Evolutionary conservation across 208 protist species (phyloP), one percentile per base, ranked within the genome.

Genomic region (Hexamita inflata): DNA sequence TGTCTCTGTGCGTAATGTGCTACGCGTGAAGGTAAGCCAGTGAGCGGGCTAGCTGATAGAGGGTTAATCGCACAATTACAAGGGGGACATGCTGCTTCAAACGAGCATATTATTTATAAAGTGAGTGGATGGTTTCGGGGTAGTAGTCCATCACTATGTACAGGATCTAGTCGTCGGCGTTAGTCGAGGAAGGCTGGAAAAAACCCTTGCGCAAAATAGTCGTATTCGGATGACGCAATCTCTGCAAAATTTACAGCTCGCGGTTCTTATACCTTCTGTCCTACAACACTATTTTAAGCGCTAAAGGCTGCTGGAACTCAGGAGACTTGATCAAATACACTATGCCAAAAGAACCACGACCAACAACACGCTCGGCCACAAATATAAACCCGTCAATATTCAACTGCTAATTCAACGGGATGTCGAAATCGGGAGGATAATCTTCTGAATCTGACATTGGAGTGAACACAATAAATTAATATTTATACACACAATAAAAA

Each of bases 111-210:
- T 90, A 82, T 53, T 87, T 80, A n/a, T 88, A 84, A 28, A 96
- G 76, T n/a, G 85, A 81, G 74, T 91, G 89, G 1, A 98, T 81
- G 67, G 96, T 97, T 42, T 94, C 85, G 0, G 95, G 95, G 0
- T 98, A 81, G 84, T 94, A 99, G 73, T 96, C 92, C 83, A 98
- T 89, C 15, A 99, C 94, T 28, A 99, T 83, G 84, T 98, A 94
- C 2, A 99, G 84, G 78, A 96, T 98, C 24, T 94, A 74, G 70
- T 95, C 92, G 34, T 94, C 88, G 30, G 83, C 81, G 2, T 7
- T 45, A 15, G 11, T 19, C 13, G 38, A 24, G 15, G 64, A 13
- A 29, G 64, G 35, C 4, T 87, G 86, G 78, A 92, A 92, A 81
- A 96, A 98, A 78, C 86, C 90, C 77, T 93, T 84, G 59, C 88